Base-by-base conservation (phyloP, 2,329 filamentous ascomycete genomes). In the Ilyonectria destructans region DNA sequence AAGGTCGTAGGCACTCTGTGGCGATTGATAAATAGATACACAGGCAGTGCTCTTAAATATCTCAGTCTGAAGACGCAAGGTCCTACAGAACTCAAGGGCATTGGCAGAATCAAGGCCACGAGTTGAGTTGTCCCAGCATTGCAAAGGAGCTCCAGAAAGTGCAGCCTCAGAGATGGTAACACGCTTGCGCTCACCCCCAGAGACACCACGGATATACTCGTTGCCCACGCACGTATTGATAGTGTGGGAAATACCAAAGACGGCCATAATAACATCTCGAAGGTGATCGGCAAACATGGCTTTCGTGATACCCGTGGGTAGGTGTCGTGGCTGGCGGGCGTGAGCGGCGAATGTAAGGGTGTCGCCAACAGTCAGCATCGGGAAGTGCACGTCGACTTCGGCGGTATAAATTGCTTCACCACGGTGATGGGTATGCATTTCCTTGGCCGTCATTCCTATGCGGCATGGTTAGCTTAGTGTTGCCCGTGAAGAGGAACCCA, bases 141-240 rank as follows among this genome's bases (percentile, higher is more conserved):
- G 74, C 23, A 77, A 79, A 2, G 86, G 86, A 0, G 86, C 85
- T 26, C 82, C 82, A 5, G 86, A 86, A n/a, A 89, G 80, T 0
- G 85, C 82, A 0, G 91, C 93, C 78, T 95, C 92, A 0, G 92
- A 91, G 71, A 95, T 94, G 23, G 90, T 91, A 5, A 94, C 92
- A 74, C 92, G 91, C 79, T 95, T 95, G 26, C 92, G 84, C 80
- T 95, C 93, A 54, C 93, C 93, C 69, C 93, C 93, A 46, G 90
- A 92, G 0, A 95, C 91, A 77, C 93, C 93, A 43, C 92, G 88
- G 8, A 91, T 87, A 74, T 82, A 86, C 69, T 91, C 89, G 75
- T 94, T 90, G 31, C 93, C 93, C 6, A 95, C 92, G 1, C 88
- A 84, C 0, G 93, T 95, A 74, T 93, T 87, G 73, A 88, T 88